These are phyloP conservation scores for Lasiodiplodia hormozganensis DNA, from an alignment of 2,329 filamentous ascomycete species.

Conservation along the genomic window DNA sequence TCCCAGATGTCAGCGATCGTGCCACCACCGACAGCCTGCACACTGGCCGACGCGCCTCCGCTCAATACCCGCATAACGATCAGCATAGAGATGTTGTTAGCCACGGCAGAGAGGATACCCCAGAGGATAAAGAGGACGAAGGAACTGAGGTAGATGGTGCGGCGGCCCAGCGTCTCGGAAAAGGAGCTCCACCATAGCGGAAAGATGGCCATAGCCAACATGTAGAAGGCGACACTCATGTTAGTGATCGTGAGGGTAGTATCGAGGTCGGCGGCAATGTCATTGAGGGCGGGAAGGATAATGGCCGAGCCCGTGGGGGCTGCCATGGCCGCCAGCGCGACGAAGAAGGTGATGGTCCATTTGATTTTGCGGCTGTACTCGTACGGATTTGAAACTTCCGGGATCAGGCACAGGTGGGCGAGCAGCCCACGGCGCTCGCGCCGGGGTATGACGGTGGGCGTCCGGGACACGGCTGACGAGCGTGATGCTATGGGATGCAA, in stretches of 20 bases:
- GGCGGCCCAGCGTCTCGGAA: slow-evolving; percentile 44
- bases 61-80: slow-evolving; percentile 44
- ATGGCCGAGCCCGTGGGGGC: slow-evolving; percentile 86
- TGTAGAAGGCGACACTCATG: slow-evolving; percentile 49
- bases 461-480: slow-evolving; percentile 43
- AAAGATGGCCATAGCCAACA: slow-evolving; percentile 51
- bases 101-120: slow-evolving; percentile 42
- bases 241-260: slow-evolving; percentile 45
- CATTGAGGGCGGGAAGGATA: slow-evolving; percentile 65
- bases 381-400: slow-evolving; percentile 79
- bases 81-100: slow-evolving; percentile 46
- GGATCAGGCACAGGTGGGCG: slow-evolving; percentile 72
- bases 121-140: slow-evolving; percentile 45
- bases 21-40: slow-evolving; percentile 48
- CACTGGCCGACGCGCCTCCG: slow-evolving; percentile 47
- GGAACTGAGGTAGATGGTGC: slow-evolving; percentile 46
- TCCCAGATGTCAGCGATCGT: slow-evolving; percentile 50
- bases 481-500: slow-evolving; percentile 32
- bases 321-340: slow-evolving; percentile 77
- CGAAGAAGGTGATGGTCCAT: slow-evolving; percentile 82
- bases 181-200: slow-evolving; percentile 51
- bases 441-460: slow-evolving; percentile 58
- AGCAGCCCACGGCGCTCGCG: slow-evolving; percentile 73
- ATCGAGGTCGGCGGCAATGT: slow-evolving; percentile 43
- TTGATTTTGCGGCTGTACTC: slow-evolving; percentile 77